A percentile compares a stretch with the other conserved stretches of the same genome.
phyloP scores from a whole-genome alignment of 2,329 filamentous ascomycete species.

The Pseudogymnoascus sp. region DNA sequence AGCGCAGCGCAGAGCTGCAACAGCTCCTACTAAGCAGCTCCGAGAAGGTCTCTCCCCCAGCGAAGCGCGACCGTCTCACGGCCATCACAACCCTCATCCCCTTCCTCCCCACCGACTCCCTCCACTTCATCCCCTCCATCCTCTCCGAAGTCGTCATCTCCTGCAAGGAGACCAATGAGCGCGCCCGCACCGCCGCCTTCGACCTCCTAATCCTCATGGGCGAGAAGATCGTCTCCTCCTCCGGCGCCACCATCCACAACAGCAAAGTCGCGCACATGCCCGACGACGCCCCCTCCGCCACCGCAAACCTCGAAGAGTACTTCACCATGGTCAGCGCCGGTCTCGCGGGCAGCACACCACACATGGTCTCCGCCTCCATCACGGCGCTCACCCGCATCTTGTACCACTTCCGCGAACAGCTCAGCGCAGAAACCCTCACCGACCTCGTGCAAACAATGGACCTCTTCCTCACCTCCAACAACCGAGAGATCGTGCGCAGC shows the following conservation, averaged over 20 bases:
- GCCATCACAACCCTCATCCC: slow-evolving; percentile 76
- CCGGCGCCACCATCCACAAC: slow-evolving; percentile 72
- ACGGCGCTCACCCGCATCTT: slow-evolving; percentile 89
- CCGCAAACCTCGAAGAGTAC: slow-evolving; percentile 85
- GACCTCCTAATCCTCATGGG: slow-evolving; percentile 85
- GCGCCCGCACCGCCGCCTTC: slow-evolving; percentile 81
- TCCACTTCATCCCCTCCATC: slow-evolving; percentile 89
- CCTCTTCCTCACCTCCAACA: slow-evolving; percentile 91
- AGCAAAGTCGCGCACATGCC: slow-evolving; percentile 84
- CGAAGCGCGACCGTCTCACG: slow-evolving; percentile 75
- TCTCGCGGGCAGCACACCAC: slow-evolving; percentile 82
- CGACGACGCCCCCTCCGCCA: slow-evolving; percentile 65
- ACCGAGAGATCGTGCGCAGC: slow-evolving; percentile 90
- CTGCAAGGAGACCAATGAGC: slow-evolving; percentile 96
- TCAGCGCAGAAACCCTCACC: slow-evolving; percentile 62
- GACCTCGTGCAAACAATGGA: slow-evolving; percentile 94
- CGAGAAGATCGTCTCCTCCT: slow-evolving; percentile 61
- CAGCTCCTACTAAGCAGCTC: slow-evolving; percentile 69
- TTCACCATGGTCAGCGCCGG: slow-evolving; percentile 98
- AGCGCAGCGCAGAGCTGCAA: slow-evolving; percentile 74
- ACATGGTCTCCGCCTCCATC: slow-evolving; percentile 97
- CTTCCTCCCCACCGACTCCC: slow-evolving; percentile 65
- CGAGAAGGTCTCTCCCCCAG: slow-evolving; percentile 79
- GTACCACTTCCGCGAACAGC: slow-evolving; percentile 73
- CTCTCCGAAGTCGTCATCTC: slow-evolving; percentile 92